These are phyloP conservation scores for Pseudogymnoascus destructans DNA, from an alignment of 2,329 filamentous ascomycete species.

Conservation along the genomic window DNA sequence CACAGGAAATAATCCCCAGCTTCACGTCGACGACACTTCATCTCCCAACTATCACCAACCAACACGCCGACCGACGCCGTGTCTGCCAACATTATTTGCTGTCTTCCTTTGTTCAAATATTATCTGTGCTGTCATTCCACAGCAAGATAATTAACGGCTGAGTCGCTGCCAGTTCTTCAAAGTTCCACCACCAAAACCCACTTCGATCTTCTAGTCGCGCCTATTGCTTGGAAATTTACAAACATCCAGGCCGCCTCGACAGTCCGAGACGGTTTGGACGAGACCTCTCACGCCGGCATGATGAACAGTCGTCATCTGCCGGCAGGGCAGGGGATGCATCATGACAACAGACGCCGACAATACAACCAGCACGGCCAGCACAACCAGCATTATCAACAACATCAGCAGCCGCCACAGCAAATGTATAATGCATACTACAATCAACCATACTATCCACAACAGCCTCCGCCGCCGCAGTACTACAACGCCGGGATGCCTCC, in stretches of 20 bases:
- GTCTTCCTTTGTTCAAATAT: neutral
- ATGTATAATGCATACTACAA: slow-evolving; percentile 43
- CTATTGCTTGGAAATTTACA: neutral
- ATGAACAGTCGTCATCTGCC: slow-evolving; percentile 68
- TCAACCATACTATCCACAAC: slow-evolving; percentile 38
- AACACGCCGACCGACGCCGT: neutral
- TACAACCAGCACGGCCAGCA: slow-evolving; percentile 20
- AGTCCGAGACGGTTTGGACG: slow-evolving; percentile 20
- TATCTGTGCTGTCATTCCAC: neutral
- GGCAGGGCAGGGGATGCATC: slow-evolving; percentile 49
- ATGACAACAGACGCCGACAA: slow-evolving; percentile 24
- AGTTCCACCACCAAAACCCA: neutral
- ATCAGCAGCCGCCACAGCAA: slow-evolving; percentile 27
- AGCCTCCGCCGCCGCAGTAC: slow-evolving; percentile 45
- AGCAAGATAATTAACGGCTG: neutral
- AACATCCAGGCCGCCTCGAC: slow-evolving; percentile 15
- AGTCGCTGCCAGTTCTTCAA: neutral
- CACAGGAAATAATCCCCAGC: slow-evolving; percentile 1
- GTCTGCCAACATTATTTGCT: neutral
- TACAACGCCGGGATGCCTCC: slow-evolving; percentile 37
- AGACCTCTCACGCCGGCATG: slow-evolving; percentile 51
- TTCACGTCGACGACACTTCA: slow-evolving; percentile 3
- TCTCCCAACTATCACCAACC: neutral
- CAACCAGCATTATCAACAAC: slow-evolving; percentile 20
- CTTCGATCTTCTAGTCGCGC: slow-evolving; percentile 1